These are phyloP conservation scores for Buddleja alternifolia DNA, from an alignment of 257 asterid species.

Conservation along the genomic window DNA sequence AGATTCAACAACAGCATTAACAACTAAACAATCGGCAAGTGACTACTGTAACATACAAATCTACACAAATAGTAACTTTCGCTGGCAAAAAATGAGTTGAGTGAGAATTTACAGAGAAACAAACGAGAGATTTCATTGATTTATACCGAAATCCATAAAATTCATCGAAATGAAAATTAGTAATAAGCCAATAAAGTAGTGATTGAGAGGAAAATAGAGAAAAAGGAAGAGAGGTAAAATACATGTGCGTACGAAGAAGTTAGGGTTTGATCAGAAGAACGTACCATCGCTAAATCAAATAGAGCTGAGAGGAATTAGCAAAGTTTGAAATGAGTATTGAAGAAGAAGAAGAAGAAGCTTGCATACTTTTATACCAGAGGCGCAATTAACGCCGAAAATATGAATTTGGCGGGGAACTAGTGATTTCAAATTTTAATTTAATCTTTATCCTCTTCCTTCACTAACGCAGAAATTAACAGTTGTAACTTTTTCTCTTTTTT, in stretches of 20 bases:
- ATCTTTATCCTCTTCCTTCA: not conserved
- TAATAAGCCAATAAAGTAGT: not conserved
- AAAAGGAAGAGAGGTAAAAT: not conserved
- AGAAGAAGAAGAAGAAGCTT: constrained; percentile 24
- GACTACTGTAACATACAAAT: constrained; percentile 4
- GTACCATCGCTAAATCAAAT: constrained; percentile 36
- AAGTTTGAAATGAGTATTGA: constrained; percentile 6
- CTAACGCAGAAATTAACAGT: no score
- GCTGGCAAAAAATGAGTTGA: no score
- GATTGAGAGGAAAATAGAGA: not conserved
- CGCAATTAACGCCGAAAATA: not conserved
- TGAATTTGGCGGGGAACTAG: constrained; percentile 35
- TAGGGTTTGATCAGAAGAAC: constrained; percentile 13
- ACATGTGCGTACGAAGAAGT: not conserved
- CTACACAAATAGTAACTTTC: no score
- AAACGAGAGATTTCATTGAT: constrained; percentile 8
- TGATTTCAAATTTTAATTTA: not conserved
- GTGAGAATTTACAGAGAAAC: not conserved
- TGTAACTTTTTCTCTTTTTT: not conserved
- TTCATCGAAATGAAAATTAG: constrained; percentile 16
- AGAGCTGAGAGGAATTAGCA: constrained; percentile 18
- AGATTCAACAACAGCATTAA: not conserved
- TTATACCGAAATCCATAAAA: not conserved
- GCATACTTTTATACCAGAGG: not conserved
- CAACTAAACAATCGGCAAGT: not conserved